Evolutionary conservation across 176 grass and related monocot species (phyloP).

Genomic region (Panicum miliaceum): DNA sequence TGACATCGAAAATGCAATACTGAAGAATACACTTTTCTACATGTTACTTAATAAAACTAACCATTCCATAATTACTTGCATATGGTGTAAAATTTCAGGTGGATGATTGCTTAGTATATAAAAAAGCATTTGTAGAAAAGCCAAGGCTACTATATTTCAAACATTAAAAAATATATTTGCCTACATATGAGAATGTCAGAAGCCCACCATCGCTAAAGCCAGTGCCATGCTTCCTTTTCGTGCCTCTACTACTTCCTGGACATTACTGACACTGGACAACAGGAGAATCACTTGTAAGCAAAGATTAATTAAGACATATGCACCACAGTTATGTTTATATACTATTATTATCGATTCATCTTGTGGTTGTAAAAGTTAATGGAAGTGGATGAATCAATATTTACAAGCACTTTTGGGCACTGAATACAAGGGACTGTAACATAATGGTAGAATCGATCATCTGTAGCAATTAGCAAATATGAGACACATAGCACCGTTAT

Average conservation of each 20-base stretch:
- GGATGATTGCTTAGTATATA: not conserved
- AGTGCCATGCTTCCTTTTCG: conserved; percentile 87
- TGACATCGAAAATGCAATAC: not conserved
- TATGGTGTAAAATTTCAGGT: too few relatives aligned
- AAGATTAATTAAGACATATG: conserved; percentile 22
- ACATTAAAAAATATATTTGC: not conserved
- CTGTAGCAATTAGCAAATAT: conserved; percentile 34
- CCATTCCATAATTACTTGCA: too few relatives aligned
- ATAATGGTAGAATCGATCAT: conserved; percentile 22
- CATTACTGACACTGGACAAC: conserved; percentile 75
- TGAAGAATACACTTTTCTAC: not conserved
- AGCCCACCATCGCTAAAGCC: conserved; percentile 90
- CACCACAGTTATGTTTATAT: conserved; percentile 1
- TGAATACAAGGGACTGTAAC: conserved; percentile 41
- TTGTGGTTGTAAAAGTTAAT: not conserved
- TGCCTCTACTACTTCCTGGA: conserved; percentile 74
- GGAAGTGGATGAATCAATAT: conserved; percentile 34
- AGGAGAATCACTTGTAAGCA: conserved; percentile 32
- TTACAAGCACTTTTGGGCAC: conserved; percentile 33
- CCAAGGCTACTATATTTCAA: not conserved
- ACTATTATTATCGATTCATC: not conserved
- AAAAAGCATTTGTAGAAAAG: not conserved
- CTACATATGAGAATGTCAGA: conserved; percentile 24
- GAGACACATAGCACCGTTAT: not conserved
- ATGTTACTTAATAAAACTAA: too few relatives aligned